Evolutionary conservation across 2,329 filamentous ascomycete species (phyloP), one percentile per base, ranked within the genome.

Genomic region (Shiraia sp.): DNA sequence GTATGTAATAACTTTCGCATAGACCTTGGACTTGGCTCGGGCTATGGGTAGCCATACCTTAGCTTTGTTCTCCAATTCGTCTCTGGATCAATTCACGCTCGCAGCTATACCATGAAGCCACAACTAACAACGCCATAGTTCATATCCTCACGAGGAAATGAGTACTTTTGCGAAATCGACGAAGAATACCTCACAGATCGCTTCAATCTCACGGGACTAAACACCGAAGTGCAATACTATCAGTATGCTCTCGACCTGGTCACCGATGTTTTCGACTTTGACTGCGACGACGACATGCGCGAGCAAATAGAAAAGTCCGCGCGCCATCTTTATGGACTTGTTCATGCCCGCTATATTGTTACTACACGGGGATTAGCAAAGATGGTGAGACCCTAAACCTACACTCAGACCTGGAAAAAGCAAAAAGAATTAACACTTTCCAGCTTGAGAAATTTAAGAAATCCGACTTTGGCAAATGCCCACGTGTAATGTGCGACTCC

Each of bases 141-240:
- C 71, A 96, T 97, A 62, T 96, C 92, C 4, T 96, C 91, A 5
- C 83, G 93, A 41, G 93, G 93, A 54, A 97, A 99, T 73, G 93
- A 99, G 70, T 99, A 99, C 74, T 99, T 97, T 65, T 99, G 93
- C 81, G 93, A 99, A 69, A 97, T 99, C 63, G 93, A 99, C 72
- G 93, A 99, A 71, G 93, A 99, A 63, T 99, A 99, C 72, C 80
- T 99, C 32, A 97, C 91, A 36, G 93, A 99, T 71, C 86, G 93
- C 36, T 99, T 99, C 81, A 99, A 99, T 74, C 78, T 99, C 48
- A 99, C 93, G 0, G 93, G 93, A 26, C 81, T 99, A 36, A 96
- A 97, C 73, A 92, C 90, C 25, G 93, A 99, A 69, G 93, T 99
- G 10, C 89, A 96, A 65, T 96, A 97, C 77, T 99, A 99, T 65